Evolutionary conservation across 2,329 filamentous ascomycete species (phyloP), one percentile per base, ranked within the genome.

Genomic region (Teratosphaeria nubilosa): DNA sequence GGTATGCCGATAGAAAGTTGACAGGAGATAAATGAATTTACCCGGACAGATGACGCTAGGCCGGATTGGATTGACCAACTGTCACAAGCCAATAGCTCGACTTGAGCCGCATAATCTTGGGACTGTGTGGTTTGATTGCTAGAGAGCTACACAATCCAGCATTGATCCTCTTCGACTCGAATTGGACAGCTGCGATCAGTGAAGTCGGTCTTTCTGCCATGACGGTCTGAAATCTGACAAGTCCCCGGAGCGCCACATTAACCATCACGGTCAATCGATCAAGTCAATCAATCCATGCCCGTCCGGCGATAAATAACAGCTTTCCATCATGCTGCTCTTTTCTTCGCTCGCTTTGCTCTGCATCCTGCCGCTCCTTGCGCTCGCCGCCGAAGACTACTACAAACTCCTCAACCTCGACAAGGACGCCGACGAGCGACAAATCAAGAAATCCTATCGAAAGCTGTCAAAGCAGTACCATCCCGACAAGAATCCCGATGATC

Each of bases 381-480:
- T 77, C 56, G 75, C 73, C 34, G 78, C 78, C 45, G 76, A 91
- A 69, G 89, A 94, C 72, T 92, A 86, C 70, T 94, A 94, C 75
- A 90, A 91, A 85, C 76, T 96, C 59, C 83, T 99, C 27, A 90
- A 88, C 57, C 76, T 99, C 63, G 82, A 86, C 69, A 90, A 84
- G 69, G 80, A 86, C 60, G 92, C 92, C 16, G 86, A 84, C 53
- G 91, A 96, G 56, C 86, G 86, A 69, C 87, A 97, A 68, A 87
- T 99, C 72, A 99, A 99, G 75, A 88, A 88, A 52, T 91, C 94
- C 24, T 99, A 99, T 75, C 85, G 91, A 60, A 86, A 85, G 60
- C 80, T 99, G 11, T 95, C 89, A 78, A 97, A 97, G 75, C 95
- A 95, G 73, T 96, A 83, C 73, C 94, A 99, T 71, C 94, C 94